Percentiles rank a stretch among this genome's conserved stretches.
Conservation (phyloP, 495 filamentous ascomycete species). For the Cetradonia linearis region DNA sequence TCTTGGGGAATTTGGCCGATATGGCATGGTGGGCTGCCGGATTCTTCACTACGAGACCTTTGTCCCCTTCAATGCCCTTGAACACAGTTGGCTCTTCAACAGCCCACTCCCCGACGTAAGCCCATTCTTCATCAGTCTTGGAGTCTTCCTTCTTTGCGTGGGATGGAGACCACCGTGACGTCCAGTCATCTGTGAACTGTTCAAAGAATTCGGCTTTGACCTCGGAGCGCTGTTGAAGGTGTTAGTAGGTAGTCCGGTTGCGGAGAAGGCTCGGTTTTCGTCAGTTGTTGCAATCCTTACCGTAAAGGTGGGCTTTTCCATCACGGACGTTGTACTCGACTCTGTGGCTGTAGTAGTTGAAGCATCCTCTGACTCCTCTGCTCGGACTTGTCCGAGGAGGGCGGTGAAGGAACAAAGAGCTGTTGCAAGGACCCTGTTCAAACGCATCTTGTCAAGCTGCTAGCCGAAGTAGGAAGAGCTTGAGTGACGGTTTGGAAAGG, state of each 20-base stretch:
- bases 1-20: slow-evolving; percentile 95
- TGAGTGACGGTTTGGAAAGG: not conserved
- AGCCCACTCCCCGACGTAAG: slow-evolving; percentile 91
- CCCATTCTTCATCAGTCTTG: slow-evolving; percentile 86
- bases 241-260: not conserved
- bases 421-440: slow-evolving; percentile 57
- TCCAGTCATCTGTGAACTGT: slow-evolving; percentile 96
- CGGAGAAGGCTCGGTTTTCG: not conserved
- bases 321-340: slow-evolving; percentile 45
- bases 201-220: slow-evolving; percentile 93
- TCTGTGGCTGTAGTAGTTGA: slow-evolving; percentile 28
- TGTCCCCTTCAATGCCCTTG: slow-evolving; percentile 92
- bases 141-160: slow-evolving; percentile 94
- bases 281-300: slow-evolving; percentile 42
- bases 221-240: slow-evolving; percentile 33
- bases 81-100: slow-evolving; percentile 90
- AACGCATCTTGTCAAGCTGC: slow-evolving; percentile 54
- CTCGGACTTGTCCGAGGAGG: slow-evolving; percentile 60
- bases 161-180: slow-evolving; percentile 80
- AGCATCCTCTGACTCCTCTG: slow-evolving; percentile 50
- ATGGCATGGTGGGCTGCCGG: slow-evolving; percentile 96
- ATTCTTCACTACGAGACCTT: slow-evolving; percentile 96
- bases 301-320: slow-evolving; percentile 75
- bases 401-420: slow-evolving; percentile 58
- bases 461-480: slow-evolving; percentile 6